Conservation (phyloP, 1,284 basidiomycete genomes). For the Retiboletus flavoniger region DNA sequence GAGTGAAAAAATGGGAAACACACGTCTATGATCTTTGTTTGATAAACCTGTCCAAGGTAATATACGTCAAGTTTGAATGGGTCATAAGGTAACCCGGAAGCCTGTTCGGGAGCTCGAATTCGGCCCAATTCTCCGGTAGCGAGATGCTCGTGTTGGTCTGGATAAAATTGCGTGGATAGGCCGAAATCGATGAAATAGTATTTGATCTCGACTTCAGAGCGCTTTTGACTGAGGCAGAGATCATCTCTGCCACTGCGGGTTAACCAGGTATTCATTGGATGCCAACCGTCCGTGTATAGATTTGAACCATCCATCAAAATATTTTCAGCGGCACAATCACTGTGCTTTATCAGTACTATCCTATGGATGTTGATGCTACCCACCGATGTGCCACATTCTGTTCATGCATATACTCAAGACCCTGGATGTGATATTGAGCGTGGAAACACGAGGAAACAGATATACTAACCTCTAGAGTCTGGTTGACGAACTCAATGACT, state of each 20-base stretch:
- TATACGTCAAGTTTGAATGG: conserved; percentile 24
- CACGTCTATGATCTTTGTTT: conserved; percentile 15
- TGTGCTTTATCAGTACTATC: neutral
- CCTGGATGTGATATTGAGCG: conserved; percentile 14
- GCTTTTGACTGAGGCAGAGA: neutral
- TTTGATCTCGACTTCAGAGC: conserved; percentile 19
- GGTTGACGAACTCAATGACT: conserved; percentile 35
- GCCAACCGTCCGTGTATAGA: conserved; percentile 29
- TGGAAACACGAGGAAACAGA: too few relatives aligned
- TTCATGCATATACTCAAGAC: conserved; percentile 33
- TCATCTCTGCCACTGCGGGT: conserved; percentile 8
- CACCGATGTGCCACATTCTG: conserved; percentile 29
- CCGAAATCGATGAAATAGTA: conserved; percentile 34
- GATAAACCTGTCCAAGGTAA: conserved; percentile 17
- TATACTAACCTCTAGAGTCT: conserved; percentile 34
- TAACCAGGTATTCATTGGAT: conserved; percentile 18
- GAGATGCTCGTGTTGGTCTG: neutral
- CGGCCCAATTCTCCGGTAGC: conserved; percentile 9
- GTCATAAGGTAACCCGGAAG: conserved; percentile 11
- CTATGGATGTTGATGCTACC: rapidly evolving
- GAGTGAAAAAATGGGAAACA: too few relatives aligned
- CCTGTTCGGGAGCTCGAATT: conserved; percentile 15
- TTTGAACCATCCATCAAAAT: conserved; percentile 31
- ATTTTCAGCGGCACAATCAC: conserved; percentile 29
- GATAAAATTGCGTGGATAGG: conserved; percentile 6